Conservation (phyloP, 1,139 yeast species). For the Diutina pseudorugosa region DNA sequence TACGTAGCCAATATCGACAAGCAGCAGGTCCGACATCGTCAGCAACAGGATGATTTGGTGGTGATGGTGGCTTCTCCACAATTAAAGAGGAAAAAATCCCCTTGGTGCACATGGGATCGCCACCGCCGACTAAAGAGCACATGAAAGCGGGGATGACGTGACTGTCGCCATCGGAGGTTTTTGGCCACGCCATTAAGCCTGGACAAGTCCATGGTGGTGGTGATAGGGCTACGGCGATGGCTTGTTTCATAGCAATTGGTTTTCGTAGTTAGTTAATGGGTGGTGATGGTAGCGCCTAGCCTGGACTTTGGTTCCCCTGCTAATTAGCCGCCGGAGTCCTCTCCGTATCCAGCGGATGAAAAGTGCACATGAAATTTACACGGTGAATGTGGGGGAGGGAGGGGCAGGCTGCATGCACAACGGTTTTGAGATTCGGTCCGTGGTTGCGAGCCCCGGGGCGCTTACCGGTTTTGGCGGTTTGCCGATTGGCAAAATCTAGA, state of each 20-base stretch:
- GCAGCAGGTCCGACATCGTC: background rate
- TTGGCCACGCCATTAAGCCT: too few species aligned
- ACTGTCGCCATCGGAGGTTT: background rate
- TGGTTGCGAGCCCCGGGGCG: too few species aligned
- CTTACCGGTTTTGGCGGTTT: background rate
- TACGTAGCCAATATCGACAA: conserved; percentile 1
- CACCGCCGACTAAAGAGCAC: background rate
- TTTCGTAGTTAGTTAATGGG: too few species aligned
- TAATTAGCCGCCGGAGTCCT: too few species aligned
- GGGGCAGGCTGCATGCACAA: too few species aligned
- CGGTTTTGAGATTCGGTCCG: too few species aligned
- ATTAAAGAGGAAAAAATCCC: background rate
- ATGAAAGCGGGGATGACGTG: background rate
- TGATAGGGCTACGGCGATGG: too few species aligned
- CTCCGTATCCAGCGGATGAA: background rate
- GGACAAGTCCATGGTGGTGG: too few species aligned
- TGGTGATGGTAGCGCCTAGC: too few species aligned
- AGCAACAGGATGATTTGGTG: background rate
- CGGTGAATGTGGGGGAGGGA: background rate
- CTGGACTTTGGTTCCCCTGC: too few species aligned
- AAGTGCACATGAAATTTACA: background rate
- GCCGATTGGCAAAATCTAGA: too few species aligned
- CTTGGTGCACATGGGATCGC: background rate
- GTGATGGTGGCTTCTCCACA: background rate
- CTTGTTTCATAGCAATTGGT: too few species aligned